Conservation (phyloP, 2,329 filamentous ascomycete genomes). For the Claviceps sorghi region DNA sequence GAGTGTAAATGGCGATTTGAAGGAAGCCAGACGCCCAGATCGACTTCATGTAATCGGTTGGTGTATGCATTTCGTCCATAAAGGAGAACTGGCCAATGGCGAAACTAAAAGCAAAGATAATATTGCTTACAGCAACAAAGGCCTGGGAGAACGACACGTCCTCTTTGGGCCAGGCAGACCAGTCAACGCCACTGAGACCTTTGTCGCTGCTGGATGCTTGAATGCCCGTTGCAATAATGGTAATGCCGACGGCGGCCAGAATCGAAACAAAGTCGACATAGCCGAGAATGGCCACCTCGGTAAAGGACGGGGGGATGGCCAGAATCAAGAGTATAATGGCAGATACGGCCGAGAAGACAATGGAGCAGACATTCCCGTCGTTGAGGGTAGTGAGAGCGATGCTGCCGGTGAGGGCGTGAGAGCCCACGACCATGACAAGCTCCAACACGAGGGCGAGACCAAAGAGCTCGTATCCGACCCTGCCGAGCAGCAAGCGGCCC, state of each 20-base stretch:
- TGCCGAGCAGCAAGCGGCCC: constrained; percentile 45
- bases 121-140: constrained; percentile 52
- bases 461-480: constrained; percentile 50
- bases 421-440: constrained; percentile 53
- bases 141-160: constrained; percentile 35
- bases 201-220: constrained; percentile 18
- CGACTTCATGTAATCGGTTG: constrained; percentile 33
- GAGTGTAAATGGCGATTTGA: constrained; percentile 50
- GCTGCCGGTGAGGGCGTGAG: constrained; percentile 53
- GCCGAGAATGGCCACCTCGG: constrained; percentile 33
- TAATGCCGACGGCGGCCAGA: constrained; percentile 46
- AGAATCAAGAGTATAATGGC: constrained; percentile 30
- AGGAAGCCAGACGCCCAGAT: constrained; percentile 47
- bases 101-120: constrained; percentile 54
- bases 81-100: constrained; percentile 37
- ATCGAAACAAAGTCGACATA: constrained; percentile 48
- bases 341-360: constrained; percentile 31
- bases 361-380: constrained; percentile 35
- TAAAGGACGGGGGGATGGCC: constrained; percentile 32
- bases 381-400: constrained; percentile 49
- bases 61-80: constrained; percentile 39
- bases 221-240: constrained; percentile 51
- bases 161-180: constrained; percentile 31
- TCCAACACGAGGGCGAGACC: constrained; percentile 47
- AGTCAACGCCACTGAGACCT: constrained; percentile 20